phyloP scores from a whole-genome alignment of 306 rosid genomes.

The Prunus armeniaca region DNA sequence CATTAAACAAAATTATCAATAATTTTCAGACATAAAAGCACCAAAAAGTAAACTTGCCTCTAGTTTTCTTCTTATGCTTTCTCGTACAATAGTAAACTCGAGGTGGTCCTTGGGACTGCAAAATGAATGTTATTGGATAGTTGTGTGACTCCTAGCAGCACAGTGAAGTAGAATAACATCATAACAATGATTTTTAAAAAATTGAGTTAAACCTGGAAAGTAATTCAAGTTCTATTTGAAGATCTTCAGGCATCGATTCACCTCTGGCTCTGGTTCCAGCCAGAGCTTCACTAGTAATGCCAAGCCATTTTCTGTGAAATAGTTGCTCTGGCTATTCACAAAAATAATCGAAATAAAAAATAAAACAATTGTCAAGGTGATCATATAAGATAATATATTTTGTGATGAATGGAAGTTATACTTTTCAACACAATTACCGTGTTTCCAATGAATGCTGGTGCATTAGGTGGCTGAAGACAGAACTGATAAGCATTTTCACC shows the following conservation, averaged over 20 bases:
- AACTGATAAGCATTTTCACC: constrained; percentile 80
- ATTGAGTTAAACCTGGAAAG: constrained; percentile 69
- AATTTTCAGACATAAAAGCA: neutral
- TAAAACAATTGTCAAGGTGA: constrained; percentile 9
- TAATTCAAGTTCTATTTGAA: constrained; percentile 76
- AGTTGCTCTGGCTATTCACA: constrained; percentile 96
- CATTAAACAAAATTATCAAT: neutral
- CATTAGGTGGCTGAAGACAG: constrained; percentile 85
- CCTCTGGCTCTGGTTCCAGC: constrained; percentile 99
- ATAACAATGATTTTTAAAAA: constrained; percentile 4
- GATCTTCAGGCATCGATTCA: constrained; percentile 53
- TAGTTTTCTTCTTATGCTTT: constrained; percentile 67
- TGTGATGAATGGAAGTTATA: neutral
- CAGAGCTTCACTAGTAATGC: constrained; percentile 81
- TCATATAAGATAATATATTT: neutral
- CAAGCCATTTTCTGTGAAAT: constrained; percentile 86
- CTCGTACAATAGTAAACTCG: constrained; percentile 91
- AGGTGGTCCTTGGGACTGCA: constrained; percentile 83
- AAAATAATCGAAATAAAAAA: constrained; percentile 46
- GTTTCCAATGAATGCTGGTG: constrained; percentile 86
- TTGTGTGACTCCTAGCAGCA: neutral
- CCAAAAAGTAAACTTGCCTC: constrained; percentile 57
- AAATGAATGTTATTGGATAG: neutral
- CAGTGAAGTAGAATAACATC: neutral
- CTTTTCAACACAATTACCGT: constrained; percentile 47